Evolutionary conservation across 1,139 yeast genomes (phyloP), one percentile per base, ranked within the genome.

Genomic region (Scheffersomyces lignicola): DNA sequence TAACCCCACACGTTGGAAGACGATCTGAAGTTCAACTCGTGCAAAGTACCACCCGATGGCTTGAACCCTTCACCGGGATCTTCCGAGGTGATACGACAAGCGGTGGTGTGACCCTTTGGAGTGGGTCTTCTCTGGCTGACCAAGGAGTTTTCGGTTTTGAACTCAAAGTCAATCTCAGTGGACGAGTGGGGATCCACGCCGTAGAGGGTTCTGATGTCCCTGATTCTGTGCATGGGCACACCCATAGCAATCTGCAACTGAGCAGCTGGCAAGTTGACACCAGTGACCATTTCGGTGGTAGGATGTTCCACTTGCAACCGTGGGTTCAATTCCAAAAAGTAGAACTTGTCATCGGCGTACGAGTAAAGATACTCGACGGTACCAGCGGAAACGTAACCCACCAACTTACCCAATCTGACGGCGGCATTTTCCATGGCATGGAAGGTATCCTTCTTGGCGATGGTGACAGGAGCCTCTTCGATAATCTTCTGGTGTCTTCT

Each of bases 231-330:
- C 78, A 92, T 80, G 48, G 98, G 97, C 42, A 92, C 80, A 76
- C 98, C 98, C 98, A 92, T 92, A 47, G 98, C 97, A 65, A 92
- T 87, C 67, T 92, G 97, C 48, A 92, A 78, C 70, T 92, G 98
- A 33, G 98, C 96, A 41, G 97, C 95, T 25, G 98, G 98, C 59
- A 92, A 76, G 60, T 92, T 92, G 37, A 92, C 97, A 47, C 98
- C 98, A 18, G 96, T 84, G 38, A 88, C 98, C 98, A 92, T 92
- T 71, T 92, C 98, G 28, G 98, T 92, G 35, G 98, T 92, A 53
- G 98, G 98, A 74, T 92, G 98, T 75, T 92, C 98, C 45, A 92
- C 98, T 73, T 92, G 98, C 60, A 92, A 76, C 75, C 98, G 85
- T 53, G 98, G 98, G 63, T 92, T 92, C 59, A 92, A 76, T 69